Base-by-base conservation (phyloP, 495 filamentous ascomycete species). In the Neurospora sp. region DNA sequence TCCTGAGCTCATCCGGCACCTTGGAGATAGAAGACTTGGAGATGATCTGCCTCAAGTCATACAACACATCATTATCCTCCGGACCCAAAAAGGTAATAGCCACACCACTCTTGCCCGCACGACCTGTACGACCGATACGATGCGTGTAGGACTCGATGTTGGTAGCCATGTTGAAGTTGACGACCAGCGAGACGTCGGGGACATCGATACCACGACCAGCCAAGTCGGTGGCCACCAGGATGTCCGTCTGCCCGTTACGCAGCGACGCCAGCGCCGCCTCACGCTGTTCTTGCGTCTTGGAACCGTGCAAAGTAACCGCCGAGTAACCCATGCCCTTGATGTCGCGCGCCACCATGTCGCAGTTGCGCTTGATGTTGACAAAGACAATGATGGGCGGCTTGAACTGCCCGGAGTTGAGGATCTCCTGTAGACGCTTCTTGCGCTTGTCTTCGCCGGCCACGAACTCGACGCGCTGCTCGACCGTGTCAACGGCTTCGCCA, bases 291-390 rank as follows among this genome's bases (percentile, higher is more conserved):
- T 99, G 96, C 1, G 94, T 96, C 81, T 99, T 99, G 83, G 88
- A 91, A 73, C 96, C 96, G 81, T 98, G 96, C 42, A 99, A 84
- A 0, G 95, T 98, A 77, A 96, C 94, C 1, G 92, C 90, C 16
- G 90, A 93, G 83, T 93, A 95, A 75, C 96, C 96, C 88, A 94
- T 93, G 71, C 94, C 89, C 78, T 97, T 97, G 86, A 99, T 96
- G 78, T 98, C 95, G 72, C 93, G 87, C 1, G 96, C 96, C 39
- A 99, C 91, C 71, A 94, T 93, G 80, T 99, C 96, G 85, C 94
- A 97, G 84, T 98, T 98, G 73, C 95, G 93, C 82, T 98, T 99
- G 91, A 98, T 98, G 81, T 99, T 99, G 87, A 99, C 96, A 79
- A 99, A 99, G 70, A 98, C 96, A 79, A 99, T 98, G 81, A 99